Conservation (phyloP, 1,284 basidiomycete species). For the Moniliella sp. region DNA sequence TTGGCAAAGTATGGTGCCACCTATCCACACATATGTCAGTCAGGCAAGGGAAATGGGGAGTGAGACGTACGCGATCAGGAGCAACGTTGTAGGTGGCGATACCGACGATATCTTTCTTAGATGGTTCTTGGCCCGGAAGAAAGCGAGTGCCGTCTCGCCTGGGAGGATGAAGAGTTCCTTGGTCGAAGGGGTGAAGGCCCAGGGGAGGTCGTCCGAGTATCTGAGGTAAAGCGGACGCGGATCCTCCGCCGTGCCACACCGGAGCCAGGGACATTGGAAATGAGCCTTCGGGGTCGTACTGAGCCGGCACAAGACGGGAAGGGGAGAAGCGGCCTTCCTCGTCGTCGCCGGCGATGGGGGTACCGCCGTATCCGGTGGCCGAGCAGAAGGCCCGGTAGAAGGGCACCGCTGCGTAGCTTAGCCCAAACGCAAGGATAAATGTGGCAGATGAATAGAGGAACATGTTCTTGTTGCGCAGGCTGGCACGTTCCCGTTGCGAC, state of each 20-base stretch:
- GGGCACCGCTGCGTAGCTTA: constrained; percentile 86
- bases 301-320: constrained; percentile 13
- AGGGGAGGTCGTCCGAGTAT: constrained; percentile 71
- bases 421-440: constrained; percentile 59
- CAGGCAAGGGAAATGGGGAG: no score
- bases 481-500: no score
- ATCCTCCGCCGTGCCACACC: no score
- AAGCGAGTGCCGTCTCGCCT: constrained; percentile 85
- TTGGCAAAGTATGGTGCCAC: constrained; percentile 96
- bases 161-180: constrained; percentile 72
- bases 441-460: constrained; percentile 59
- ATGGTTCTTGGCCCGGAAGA: constrained; percentile 79
- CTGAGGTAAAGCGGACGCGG: constrained; percentile 85
- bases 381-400: constrained; percentile 93
- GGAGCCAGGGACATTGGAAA: no score
- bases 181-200: constrained; percentile 78
- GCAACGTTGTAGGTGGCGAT: constrained; percentile 97
- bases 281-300: constrained; percentile 1
- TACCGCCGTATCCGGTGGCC: constrained; percentile 85
- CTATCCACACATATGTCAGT: no score
- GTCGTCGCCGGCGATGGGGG: constrained; percentile 50
- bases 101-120: constrained; percentile 71
- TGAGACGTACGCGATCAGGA: constrained; percentile 64
- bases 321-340: constrained; percentile 16
- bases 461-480: constrained; percentile 47